phyloP scores from a whole-genome alignment of 2,329 filamentous ascomycete genomes.

The Alternaria ventricosa region DNA sequence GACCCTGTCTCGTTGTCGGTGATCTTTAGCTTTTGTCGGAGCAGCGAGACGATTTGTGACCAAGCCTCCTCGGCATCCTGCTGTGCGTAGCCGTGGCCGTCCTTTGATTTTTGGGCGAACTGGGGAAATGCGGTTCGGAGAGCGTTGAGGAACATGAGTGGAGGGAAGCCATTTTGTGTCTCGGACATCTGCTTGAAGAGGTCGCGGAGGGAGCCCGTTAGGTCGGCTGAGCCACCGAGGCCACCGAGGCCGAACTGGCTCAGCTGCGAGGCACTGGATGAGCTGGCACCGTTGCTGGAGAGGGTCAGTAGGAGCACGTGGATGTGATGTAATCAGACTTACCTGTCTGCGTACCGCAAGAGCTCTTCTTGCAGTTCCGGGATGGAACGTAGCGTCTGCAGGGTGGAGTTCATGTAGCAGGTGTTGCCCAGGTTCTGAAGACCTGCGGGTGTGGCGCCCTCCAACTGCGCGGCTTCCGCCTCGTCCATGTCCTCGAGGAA shows the following conservation, averaged over 20 bases:
- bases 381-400: constrained; percentile 88
- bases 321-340: constrained; percentile 1
- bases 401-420: constrained; percentile 95
- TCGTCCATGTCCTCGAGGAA: constrained; percentile 99
- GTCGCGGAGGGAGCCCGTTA: constrained; percentile 78
- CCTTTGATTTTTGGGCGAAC: constrained; percentile 87
- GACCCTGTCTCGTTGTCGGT: constrained; percentile 57
- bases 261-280: constrained; percentile 42
- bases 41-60: constrained; percentile 88
- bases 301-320: constrained; percentile 16
- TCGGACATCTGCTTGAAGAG: constrained; percentile 89
- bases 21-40: constrained; percentile 78
- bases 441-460: constrained; percentile 85
- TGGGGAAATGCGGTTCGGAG: constrained; percentile 84
- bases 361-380: constrained; percentile 89
- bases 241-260: constrained; percentile 64
- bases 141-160: constrained; percentile 80
- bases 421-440: constrained; percentile 95
- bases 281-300: constrained; percentile 35
- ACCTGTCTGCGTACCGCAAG: constrained; percentile 62
- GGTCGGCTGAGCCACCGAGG: constrained; percentile 68
- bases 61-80: constrained; percentile 98
- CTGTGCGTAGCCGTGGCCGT: constrained; percentile 87
- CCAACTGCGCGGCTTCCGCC: constrained; percentile 82
- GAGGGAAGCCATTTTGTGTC: constrained; percentile 86